These are phyloP conservation scores for Amanita pseudoporphyria DNA, from an alignment of 768 basidiomycete species.

Conservation along the genomic window DNA sequence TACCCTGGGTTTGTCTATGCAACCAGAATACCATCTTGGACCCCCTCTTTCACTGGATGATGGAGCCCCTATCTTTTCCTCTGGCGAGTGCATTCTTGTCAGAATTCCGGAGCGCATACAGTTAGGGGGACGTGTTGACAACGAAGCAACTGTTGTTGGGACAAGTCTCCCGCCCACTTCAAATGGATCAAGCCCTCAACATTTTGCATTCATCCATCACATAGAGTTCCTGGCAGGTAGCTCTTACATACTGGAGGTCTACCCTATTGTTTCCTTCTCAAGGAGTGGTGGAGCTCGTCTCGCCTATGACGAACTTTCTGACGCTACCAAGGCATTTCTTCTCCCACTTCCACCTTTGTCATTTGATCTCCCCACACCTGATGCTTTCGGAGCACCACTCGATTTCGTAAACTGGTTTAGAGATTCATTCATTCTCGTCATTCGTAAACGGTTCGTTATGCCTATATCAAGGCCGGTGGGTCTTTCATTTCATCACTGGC, in stretches of 20 bases:
- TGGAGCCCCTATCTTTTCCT: not conserved
- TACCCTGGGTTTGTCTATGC: not conserved
- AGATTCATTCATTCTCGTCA: constrained; percentile 2
- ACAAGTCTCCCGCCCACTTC: constrained; percentile 6
- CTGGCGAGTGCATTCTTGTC: not conserved
- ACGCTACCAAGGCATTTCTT: constrained; percentile 8
- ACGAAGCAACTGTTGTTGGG: not conserved
- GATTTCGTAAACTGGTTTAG: constrained; percentile 1
- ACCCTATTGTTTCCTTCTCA: constrained; percentile 7
- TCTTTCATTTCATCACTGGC: constrained; percentile 5
- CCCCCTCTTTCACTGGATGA: constrained; percentile 4
- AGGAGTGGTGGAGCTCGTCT: constrained; percentile 7
- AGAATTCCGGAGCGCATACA: not conserved
- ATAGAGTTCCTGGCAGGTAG: not conserved
- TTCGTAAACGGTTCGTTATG: not conserved
- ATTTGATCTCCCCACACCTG: constrained; percentile 3
- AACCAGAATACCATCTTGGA: constrained; percentile 5
- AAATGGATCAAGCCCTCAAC: constrained; percentile 9
- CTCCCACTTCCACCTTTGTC: constrained; percentile 10
- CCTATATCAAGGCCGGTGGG: not conserved
- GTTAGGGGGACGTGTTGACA: not conserved
- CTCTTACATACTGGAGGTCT: constrained; percentile 8
- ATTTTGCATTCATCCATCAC: constrained; percentile 7
- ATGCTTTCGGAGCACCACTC: constrained; percentile 5
- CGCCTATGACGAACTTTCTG: constrained; percentile 4